Percentiles rank a stretch among this genome's conserved stretches.
Evolutionary conservation across 2,329 filamentous ascomycete genomes (phyloP).

Genomic region (Penicillium brevicompactum): DNA sequence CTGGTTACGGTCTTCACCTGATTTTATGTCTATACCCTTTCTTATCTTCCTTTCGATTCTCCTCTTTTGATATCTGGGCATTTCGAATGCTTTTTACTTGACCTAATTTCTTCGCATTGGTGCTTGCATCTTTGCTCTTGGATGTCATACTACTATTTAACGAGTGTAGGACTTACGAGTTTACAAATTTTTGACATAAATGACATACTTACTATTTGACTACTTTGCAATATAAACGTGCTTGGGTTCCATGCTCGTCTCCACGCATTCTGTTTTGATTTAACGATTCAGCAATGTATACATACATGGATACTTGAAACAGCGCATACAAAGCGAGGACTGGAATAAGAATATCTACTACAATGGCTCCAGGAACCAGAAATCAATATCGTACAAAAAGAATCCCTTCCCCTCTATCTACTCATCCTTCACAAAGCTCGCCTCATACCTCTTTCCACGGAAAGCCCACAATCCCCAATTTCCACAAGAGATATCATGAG

Average conservation of each 20-base stretch:
- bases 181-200: background rate
- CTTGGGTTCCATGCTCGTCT: too few species aligned
- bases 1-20: constrained; percentile 7
- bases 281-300: too few species aligned
- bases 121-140: constrained; percentile 10
- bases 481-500: constrained; percentile 88
- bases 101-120: constrained; percentile 1
- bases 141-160: constrained; percentile 8
- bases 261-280: too few species aligned
- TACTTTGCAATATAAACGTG: background rate
- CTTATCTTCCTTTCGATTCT: background rate
- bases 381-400: constrained; percentile 10
- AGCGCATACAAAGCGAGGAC: background rate
- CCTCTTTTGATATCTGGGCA: constrained; percentile 2
- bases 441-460: constrained; percentile 78
- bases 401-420: background rate
- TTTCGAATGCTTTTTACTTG: constrained; percentile 4
- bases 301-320: too few species aligned
- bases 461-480: constrained; percentile 99
- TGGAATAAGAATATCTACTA: constrained; percentile 12
- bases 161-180: constrained; percentile 12
- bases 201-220: constrained; percentile 1
- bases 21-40: constrained; percentile 13
- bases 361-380: background rate
- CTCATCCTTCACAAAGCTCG: constrained; percentile 33